A percentile compares a stretch with the other conserved stretches of the same genome.
Evolutionary conservation across 352 stramenopile species (phyloP).

Genomic region (Globisporangium sylvaticum): DNA sequence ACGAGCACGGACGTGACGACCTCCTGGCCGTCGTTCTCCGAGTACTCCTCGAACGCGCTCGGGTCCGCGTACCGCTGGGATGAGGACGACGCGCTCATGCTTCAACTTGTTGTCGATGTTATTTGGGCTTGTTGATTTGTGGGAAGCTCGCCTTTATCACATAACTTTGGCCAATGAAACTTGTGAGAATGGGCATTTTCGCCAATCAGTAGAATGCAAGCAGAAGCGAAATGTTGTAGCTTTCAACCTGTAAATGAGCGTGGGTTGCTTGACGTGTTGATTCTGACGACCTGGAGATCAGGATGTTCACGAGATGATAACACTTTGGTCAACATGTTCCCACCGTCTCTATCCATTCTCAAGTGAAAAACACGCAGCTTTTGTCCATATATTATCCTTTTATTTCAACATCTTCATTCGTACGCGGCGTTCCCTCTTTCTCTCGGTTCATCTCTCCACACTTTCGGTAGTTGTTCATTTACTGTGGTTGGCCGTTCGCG

Average conservation of each 20-base stretch:
- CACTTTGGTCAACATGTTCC: too few species aligned
- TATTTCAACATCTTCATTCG: slow-evolving; percentile 13
- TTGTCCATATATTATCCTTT: slow-evolving; percentile 11
- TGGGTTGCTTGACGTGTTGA: too few species aligned
- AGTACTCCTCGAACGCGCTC: slow-evolving; percentile 37
- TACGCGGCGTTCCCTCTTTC: background rate
- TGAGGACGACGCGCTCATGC: slow-evolving; percentile 1
- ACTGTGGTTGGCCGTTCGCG: background rate
- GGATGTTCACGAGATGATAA: too few species aligned
- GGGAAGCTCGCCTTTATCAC: background rate
- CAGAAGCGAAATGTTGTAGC: background rate
- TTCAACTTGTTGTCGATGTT: background rate
- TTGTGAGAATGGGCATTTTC: background rate
- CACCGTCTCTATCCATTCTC: too few species aligned
- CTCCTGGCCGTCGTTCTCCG: slow-evolving; percentile 51
- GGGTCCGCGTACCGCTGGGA: slow-evolving; percentile 36
- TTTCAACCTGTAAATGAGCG: background rate
- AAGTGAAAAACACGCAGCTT: background rate
- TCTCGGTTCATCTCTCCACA: background rate
- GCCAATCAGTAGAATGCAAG: background rate
- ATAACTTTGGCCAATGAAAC: background rate
- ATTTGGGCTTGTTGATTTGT: background rate
- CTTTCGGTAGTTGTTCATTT: background rate
- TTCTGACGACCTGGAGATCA: background rate
- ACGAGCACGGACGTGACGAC: slow-evolving; percentile 55